A percentile compares a stretch with the other conserved stretches of the same genome.
These are phyloP conservation scores for Candida suzukii DNA, from an alignment of 805 yeast genomes.

Conservation along the genomic window DNA sequence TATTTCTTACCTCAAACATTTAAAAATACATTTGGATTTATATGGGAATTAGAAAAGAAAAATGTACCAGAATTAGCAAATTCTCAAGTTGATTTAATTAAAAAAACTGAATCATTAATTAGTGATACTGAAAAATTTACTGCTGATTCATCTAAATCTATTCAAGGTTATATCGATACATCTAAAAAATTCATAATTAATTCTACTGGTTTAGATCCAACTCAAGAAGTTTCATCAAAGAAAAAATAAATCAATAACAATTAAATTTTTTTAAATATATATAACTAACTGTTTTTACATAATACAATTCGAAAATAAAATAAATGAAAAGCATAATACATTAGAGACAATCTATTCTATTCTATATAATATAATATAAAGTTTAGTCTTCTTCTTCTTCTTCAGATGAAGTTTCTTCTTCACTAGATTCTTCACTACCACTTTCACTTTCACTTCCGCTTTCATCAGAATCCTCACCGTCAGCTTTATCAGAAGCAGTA, in stretches of 20 bases:
- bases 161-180: conserved; percentile 24
- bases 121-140: conserved; percentile 35
- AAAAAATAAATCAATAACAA: conserved; percentile 21
- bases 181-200: conserved; percentile 40
- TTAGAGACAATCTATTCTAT: too few relatives aligned
- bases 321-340: too few relatives aligned
- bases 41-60: conserved; percentile 54
- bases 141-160: conserved; percentile 29
- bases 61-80: conserved; percentile 57
- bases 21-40: conserved; percentile 46
- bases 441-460: conserved; percentile 17
- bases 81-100: conserved; percentile 46
- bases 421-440: conserved; percentile 12
- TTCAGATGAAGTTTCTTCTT: neutral
- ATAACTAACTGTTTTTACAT: too few relatives aligned
- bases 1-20: conserved; percentile 71
- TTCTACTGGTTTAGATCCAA: conserved; percentile 63
- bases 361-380: neutral
- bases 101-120: conserved; percentile 37
- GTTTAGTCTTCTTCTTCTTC: neutral
- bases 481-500: conserved; percentile 19
- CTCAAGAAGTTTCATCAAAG: conserved; percentile 52
- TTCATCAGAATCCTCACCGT: conserved; percentile 25
- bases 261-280: too few relatives aligned
- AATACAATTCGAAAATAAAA: too few relatives aligned